Base-by-base conservation (phyloP, 805 yeast species). In the Candida silvicultrix region DNA sequence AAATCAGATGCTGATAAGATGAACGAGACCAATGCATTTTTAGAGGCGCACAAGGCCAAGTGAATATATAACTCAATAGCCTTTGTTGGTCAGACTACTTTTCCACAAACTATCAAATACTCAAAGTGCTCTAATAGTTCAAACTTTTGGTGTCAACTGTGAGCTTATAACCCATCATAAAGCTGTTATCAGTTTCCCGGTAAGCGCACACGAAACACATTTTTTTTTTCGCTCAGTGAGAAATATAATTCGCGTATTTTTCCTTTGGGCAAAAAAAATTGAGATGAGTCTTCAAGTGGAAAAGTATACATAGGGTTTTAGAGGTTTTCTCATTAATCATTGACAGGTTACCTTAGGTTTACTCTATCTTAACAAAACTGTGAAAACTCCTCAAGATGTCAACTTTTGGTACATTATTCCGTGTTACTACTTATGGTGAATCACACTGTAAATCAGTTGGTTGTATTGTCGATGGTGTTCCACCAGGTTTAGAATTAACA, bases 361-460 rank as follows among this genome's bases (percentile, higher is more conserved):
- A n/a, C n/a, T n/a, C n/a, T n/a, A n/a, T n/a, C n/a, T n/a, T n/a
- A n/a, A n/a, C n/a, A n/a, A n/a, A n/a, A n/a, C n/a, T n/a, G n/a
- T n/a, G n/a, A n/a, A n/a, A n/a, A n/a, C n/a, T n/a, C n/a, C 6
- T 5, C 20, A 37, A 37, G 25, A 85, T 85, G 94, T 84, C 90
- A 40, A 74, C 88, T 8, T 85, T 85, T 60, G 94, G 94, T 46
- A 71, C 72, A 11, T 51, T 74, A 25, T 64, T 70, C 67, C 72
- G 70, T 49, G 98, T 92, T 54, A 92, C 98, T 52, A 92, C 99
- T 28, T 92, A 89, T 73, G 99, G 99, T 54, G 99, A 94, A 66
- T 89, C 97, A 9, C 99, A 94, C 71, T 94, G 99, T 72, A 85
- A 81, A 59, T 87, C 96, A 10, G 99, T 94, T 38, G 99, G 99